Evolutionary conservation across 768 basidiomycete species (phyloP).

Genomic region (Mrakia blollopis): DNA sequence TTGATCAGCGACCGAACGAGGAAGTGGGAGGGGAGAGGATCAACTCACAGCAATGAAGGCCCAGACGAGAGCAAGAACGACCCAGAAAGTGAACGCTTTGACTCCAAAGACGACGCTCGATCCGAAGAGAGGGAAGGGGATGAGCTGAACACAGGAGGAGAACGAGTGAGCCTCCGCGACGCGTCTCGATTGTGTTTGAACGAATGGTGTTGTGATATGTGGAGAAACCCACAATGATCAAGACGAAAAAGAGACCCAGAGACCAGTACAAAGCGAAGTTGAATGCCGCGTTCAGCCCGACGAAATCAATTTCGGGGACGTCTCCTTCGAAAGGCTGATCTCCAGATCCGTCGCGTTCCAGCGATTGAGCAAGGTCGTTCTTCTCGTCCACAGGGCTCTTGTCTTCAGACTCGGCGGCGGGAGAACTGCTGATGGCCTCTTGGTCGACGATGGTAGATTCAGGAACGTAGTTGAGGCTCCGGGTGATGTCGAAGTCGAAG

Average conservation of each 20-base stretch:
- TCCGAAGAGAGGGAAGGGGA: constrained; percentile 84
- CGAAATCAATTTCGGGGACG: constrained; percentile 26
- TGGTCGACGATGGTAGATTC: constrained; percentile 26
- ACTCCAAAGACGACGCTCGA: constrained; percentile 53
- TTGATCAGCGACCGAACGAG: background rate
- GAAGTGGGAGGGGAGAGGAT: constrained; percentile 54
- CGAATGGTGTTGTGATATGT: too few species aligned
- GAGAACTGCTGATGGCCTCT: background rate
- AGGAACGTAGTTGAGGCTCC: constrained; percentile 61
- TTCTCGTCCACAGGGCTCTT: constrained; percentile 37
- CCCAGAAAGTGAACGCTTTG: constrained; percentile 56
- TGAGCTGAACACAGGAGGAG: constrained; percentile 42
- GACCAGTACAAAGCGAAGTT: constrained; percentile 73
- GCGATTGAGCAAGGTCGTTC: constrained; percentile 1
- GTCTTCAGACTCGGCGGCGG: constrained; percentile 26
- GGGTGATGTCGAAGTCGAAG: constrained; percentile 73
- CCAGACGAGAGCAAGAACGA: constrained; percentile 76
- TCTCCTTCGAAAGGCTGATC: constrained; percentile 25
- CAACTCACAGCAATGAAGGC: constrained; percentile 73
- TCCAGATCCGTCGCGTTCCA: background rate
- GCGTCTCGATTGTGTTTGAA: too few species aligned
- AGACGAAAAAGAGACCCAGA: constrained; percentile 54
- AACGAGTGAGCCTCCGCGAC: background rate
- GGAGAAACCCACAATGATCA: constrained; percentile 34
- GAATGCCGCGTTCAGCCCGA: constrained; percentile 55